These are phyloP conservation scores for Corylus avellana DNA, from an alignment of 306 rosid species.

Conservation along the genomic window DNA sequence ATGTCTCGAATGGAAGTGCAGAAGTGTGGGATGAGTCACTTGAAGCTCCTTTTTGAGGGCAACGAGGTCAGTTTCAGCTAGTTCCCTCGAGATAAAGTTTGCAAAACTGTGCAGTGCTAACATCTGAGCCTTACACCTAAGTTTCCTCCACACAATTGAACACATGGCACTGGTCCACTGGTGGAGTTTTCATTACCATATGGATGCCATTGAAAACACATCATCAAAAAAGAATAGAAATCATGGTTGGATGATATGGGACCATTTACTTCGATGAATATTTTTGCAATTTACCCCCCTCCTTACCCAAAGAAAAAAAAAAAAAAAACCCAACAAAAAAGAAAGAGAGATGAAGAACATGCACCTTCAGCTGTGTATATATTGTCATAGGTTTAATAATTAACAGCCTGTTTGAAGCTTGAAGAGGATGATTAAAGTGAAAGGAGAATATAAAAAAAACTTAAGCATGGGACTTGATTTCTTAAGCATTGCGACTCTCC, in stretches of 20 bases:
- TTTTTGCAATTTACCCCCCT: not conserved
- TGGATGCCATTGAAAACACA: not conserved
- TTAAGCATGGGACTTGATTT: conserved; percentile 1
- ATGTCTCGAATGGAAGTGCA: conserved; percentile 96
- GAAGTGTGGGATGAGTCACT: conserved; percentile 99
- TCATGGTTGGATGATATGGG: not conserved
- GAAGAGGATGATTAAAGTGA: not conserved
- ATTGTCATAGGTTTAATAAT: not conserved
- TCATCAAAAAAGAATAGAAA: not conserved
- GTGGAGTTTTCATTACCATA: not conserved
- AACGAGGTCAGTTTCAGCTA: conserved; percentile 35
- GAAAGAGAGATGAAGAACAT: not conserved
- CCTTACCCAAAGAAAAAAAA: not conserved
- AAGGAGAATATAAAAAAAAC: not conserved
- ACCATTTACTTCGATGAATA: not conserved
- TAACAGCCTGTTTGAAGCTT: not conserved
- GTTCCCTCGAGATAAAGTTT: not conserved
- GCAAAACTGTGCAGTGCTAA: not conserved
- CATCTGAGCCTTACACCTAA: conserved; percentile 1
- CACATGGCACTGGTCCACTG: not conserved
- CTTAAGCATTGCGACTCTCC: not conserved
- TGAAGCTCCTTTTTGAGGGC: conserved; percentile 88
- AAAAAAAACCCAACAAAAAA: not conserved
- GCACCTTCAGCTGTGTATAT: not conserved
- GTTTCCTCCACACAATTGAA: not conserved